phyloP scores from a whole-genome alignment of 257 asterid genomes.

The Thymus mandschuricus region DNA sequence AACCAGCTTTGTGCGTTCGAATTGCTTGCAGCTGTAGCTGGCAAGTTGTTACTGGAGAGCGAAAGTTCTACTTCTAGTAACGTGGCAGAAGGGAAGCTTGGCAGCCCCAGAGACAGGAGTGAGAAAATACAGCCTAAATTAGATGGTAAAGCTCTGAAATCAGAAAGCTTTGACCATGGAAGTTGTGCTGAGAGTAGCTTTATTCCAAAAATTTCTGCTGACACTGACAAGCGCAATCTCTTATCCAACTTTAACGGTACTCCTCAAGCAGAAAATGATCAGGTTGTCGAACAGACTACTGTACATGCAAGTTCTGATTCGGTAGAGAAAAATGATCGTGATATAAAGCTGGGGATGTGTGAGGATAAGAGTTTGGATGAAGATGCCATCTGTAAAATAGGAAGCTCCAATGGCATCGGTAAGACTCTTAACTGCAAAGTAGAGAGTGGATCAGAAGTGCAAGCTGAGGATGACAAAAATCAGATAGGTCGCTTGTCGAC shows the following conservation, averaged over 20 bases:
- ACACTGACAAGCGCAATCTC: slow-evolving; percentile 46
- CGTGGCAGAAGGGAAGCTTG: slow-evolving; percentile 43
- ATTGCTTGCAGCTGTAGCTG: slow-evolving; percentile 96
- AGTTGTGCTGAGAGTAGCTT: slow-evolving; percentile 80
- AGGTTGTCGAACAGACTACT: slow-evolving; percentile 50
- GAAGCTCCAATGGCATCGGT: slow-evolving; percentile 32
- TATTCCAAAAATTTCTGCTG: slow-evolving; percentile 47
- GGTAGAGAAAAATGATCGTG: slow-evolving; percentile 49
- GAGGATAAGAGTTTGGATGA: slow-evolving; percentile 40
- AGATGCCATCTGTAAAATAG: slow-evolving; percentile 34
- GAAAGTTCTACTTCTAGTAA: slow-evolving; percentile 88
- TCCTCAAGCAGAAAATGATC: slow-evolving; percentile 47
- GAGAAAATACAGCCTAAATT: slow-evolving; percentile 36
- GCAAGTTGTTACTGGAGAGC: slow-evolving; percentile 79
- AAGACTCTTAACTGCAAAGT: slow-evolving; percentile 38
- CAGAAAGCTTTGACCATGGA: slow-evolving; percentile 72
- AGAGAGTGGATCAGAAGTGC: slow-evolving; percentile 41
- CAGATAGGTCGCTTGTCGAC: slow-evolving; percentile 44
- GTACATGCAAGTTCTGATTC: slow-evolving; percentile 44
- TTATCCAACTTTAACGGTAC: slow-evolving; percentile 39
- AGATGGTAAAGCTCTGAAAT: slow-evolving; percentile 53
- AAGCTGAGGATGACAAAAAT: slow-evolving; percentile 40
- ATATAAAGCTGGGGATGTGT: slow-evolving; percentile 50
- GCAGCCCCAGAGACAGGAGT: slow-evolving; percentile 32
- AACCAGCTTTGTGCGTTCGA: slow-evolving; percentile 83